These are phyloP conservation scores for Purpureocillium takamizusanense DNA, from an alignment of 2,329 filamentous ascomycete genomes.

Conservation along the genomic window DNA sequence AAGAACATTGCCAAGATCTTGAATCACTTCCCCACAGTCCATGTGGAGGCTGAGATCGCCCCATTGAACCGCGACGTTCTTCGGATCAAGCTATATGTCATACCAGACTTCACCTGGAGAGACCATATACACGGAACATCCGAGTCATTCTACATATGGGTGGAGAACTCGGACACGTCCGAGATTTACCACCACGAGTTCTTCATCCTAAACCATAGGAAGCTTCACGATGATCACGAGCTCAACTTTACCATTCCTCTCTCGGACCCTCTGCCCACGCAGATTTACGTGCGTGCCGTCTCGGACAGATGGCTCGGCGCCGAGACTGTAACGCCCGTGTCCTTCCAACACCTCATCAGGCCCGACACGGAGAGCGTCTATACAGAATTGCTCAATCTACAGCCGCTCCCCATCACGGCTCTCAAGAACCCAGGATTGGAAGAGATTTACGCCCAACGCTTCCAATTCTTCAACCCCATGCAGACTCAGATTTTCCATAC, in stretches of 20 bases:
- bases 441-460: conserved; percentile 78
- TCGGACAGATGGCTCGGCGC: conserved; percentile 96
- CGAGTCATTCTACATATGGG: conserved; percentile 98
- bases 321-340: conserved; percentile 89
- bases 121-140: conserved; percentile 88
- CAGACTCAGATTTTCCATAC: conserved; percentile 98
- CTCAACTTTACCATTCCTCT: conserved; percentile 96
- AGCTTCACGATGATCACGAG: conserved; percentile 93
- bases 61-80: conserved; percentile 91
- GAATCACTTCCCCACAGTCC: conserved; percentile 85
- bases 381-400: conserved; percentile 84
- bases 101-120: conserved; percentile 90
- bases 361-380: conserved; percentile 97
- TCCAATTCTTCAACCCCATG: conserved; percentile 98
- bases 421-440: conserved; percentile 82
- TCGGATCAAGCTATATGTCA: conserved; percentile 78
- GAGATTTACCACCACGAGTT: conserved; percentile 98
- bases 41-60: conserved; percentile 87
- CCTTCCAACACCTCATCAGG: conserved; percentile 94
- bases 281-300: conserved; percentile 91
- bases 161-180: conserved; percentile 94
- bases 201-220: conserved; percentile 84
- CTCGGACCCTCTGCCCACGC: conserved; percentile 83
- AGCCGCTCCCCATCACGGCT: conserved; percentile 78
- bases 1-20: conserved; percentile 71